Evolutionary conservation across 768 basidiomycete genomes (phyloP).

Genomic region (Lactarius trivialis): DNA sequence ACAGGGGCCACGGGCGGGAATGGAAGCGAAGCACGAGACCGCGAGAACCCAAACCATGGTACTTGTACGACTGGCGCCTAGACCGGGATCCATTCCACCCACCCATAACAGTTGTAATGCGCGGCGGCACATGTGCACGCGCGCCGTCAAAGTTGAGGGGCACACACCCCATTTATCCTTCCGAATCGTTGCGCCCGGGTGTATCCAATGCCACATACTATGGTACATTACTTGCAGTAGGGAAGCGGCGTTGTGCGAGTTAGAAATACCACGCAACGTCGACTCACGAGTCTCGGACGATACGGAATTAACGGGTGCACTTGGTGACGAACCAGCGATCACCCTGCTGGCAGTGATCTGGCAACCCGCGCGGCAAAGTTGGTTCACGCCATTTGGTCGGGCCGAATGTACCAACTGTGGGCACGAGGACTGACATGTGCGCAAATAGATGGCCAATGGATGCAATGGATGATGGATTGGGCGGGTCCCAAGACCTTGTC

Average conservation of each 20-base stretch:
- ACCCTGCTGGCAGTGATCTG: background rate
- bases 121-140: background rate
- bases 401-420: constrained; percentile 5
- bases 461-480: background rate
- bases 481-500: background rate
- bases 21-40: background rate
- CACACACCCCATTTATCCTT: background rate
- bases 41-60: background rate
- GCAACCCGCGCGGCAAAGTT: background rate
- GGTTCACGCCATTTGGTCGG: background rate
- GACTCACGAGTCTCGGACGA: background rate
- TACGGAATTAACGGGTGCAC: background rate
- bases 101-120: background rate
- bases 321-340: background rate
- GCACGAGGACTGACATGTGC: constrained; percentile 7
- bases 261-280: background rate
- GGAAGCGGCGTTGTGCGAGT: background rate
- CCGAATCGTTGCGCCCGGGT: background rate
- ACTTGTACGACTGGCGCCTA: background rate
- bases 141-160: background rate
- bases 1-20: background rate
- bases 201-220: background rate
- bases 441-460: background rate
- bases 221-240: too few relatives aligned
- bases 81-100: background rate